Base-by-base conservation (phyloP, 805 yeast species). In the Yarrowia keelungensis region DNA sequence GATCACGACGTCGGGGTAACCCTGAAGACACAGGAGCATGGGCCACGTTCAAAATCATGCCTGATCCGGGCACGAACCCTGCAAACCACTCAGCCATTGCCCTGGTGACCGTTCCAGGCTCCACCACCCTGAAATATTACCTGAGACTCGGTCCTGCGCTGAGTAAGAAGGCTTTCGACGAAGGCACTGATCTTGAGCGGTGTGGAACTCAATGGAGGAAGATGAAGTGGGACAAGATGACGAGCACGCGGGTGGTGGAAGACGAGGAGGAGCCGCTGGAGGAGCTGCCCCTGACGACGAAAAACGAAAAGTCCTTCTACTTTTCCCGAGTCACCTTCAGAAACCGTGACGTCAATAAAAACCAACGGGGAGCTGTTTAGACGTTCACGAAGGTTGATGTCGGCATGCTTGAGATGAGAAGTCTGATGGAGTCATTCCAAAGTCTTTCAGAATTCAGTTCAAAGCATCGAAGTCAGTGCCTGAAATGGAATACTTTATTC, bases 301-400 rank as follows among this genome's bases (percentile, higher is more conserved):
- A 80, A 45, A 90, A 90, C 72, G 98, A 93, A 75, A 89, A 88
- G 73, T 87, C 92, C 12, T 93, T 91, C 78, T 86, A 84, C 73
- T 93, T 92, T 75, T 87, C 90, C 70, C 80, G 68, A 16, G 72
- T 68, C 7, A 35, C 41, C 5, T 67, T 62, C 26, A 9, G 65
- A 8, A 42, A 32, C 16, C 47, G 49, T n/a, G 46, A 54, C 14
- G 61, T 54, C 38, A 19, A 41, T 12, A 54, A 54, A 47, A 8
- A 26, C 32, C 32, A 26, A 19, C 19, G 19, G 19, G 19, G 19
- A 19, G 19, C 19, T 19, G 19, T 19, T 19, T 19, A 19, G 19
- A 19, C 1, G 1, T 19, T 19, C 19, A 19, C 19, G 19, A 19
- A 19, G 19, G 19, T 19, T 19, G 19, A 19, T 19, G 19, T 19